A percentile compares a stretch with the other conserved stretches of the same genome.
Evolutionary conservation across 2,329 filamentous ascomycete genomes (phyloP).

Genomic region (Trichoderma arundinaceum): DNA sequence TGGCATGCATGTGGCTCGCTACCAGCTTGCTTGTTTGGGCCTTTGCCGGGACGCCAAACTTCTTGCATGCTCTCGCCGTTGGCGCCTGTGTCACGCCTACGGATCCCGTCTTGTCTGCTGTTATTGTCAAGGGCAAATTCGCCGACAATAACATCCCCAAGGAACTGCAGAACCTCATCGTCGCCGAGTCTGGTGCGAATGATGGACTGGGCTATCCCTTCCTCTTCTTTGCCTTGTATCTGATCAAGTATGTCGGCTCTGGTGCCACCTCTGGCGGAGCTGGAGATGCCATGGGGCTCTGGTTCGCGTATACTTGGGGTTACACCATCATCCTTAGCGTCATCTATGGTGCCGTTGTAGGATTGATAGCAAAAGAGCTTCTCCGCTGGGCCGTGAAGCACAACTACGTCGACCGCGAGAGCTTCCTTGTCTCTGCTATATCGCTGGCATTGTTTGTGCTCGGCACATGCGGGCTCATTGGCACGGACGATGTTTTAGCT

Average conservation of each 20-base stretch:
- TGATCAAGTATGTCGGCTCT: constrained; percentile 75
- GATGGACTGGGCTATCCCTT: constrained; percentile 91
- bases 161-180: constrained; percentile 78
- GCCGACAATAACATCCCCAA: constrained; percentile 88
- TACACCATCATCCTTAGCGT: constrained; percentile 83
- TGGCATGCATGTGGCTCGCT: constrained; percentile 84
- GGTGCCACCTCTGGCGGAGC: constrained; percentile 65
- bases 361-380: constrained; percentile 80
- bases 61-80: constrained; percentile 79
- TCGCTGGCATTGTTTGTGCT: constrained; percentile 84
- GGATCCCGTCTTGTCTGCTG: constrained; percentile 85
- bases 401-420: constrained; percentile 84
- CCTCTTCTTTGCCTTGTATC: constrained; percentile 80
- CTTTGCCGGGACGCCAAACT: constrained; percentile 71
- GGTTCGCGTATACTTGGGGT: constrained; percentile 85
- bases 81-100: constrained; percentile 91
- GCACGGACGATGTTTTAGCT: constrained; percentile 86
- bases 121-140: constrained; percentile 92
- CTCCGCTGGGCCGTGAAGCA: constrained; percentile 83
- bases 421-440: constrained; percentile 85
- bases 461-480: constrained; percentile 84
- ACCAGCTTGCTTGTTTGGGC: constrained; percentile 82
- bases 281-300: constrained; percentile 72
- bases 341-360: constrained; percentile 75
- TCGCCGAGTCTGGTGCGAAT: constrained; percentile 85